phyloP scores from a whole-genome alignment of 1,284 basidiomycete genomes.

The Melampsora larici-populina region DNA sequence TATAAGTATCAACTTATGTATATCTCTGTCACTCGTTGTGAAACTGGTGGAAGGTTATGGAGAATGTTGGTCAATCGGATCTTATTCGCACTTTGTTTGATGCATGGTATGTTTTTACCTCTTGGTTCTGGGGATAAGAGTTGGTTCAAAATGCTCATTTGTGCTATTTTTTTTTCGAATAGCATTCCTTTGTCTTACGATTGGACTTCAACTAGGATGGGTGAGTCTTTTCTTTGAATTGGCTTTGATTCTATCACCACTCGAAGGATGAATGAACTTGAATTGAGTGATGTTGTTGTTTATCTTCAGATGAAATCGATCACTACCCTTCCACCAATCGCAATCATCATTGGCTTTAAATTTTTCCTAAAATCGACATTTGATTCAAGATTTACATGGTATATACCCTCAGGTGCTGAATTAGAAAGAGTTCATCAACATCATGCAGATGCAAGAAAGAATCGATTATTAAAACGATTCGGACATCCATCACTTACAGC shows the following conservation, averaged over 20 bases:
- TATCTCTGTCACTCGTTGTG: constrained; percentile 52
- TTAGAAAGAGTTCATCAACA: constrained; percentile 67
- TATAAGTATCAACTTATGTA: constrained; percentile 53
- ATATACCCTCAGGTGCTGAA: constrained; percentile 68
- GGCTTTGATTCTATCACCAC: no score
- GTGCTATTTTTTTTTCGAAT: background rate
- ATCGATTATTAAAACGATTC: constrained; percentile 74
- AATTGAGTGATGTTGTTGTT: background rate
- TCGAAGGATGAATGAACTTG: no score
- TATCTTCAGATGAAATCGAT: constrained; percentile 50
- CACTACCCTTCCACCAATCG: constrained; percentile 47
- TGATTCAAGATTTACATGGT: constrained; percentile 67
- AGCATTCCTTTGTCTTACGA: constrained; percentile 34
- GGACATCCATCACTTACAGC: constrained; percentile 76
- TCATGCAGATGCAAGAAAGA: constrained; percentile 66
- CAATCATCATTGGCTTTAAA: constrained; percentile 64
- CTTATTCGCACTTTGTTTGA: constrained; percentile 50
- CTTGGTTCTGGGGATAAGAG: constrained; percentile 45
- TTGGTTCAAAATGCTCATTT: background rate
- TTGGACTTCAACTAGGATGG: constrained; percentile 40
- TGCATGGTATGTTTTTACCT: constrained; percentile 52
- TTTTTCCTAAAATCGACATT: constrained; percentile 69
- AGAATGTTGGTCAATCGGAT: constrained; percentile 51
- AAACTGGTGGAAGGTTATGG: constrained; percentile 54
- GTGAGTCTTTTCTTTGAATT: constrained; percentile 16